Percentiles rank a stretch among this genome's conserved stretches.
phyloP scores from a whole-genome alignment of 2,329 filamentous ascomycete genomes.

The Chaetothyriales sp. region DNA sequence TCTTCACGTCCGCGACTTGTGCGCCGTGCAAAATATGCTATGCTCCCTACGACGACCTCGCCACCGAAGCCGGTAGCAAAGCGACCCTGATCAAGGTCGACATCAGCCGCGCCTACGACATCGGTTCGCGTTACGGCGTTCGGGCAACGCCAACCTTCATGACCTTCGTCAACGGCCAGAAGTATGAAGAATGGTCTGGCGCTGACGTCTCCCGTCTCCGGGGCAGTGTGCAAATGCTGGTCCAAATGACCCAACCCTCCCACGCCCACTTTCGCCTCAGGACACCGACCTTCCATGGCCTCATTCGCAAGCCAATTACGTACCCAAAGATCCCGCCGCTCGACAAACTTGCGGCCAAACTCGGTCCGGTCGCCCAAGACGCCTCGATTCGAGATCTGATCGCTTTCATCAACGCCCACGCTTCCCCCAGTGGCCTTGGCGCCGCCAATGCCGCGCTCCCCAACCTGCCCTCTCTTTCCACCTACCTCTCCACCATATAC shows the following conservation, averaged over 20 bases:
- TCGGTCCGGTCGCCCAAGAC: conserved; percentile 49
- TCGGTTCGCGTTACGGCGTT: conserved; percentile 53
- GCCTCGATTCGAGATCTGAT: conserved; percentile 51
- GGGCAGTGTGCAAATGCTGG: conserved; percentile 57
- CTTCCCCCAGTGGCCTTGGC: conserved; percentile 2
- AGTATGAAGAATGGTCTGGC: conserved; percentile 69
- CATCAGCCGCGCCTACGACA: conserved; percentile 52
- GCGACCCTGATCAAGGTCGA: conserved; percentile 67
- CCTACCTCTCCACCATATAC: conserved; percentile 45
- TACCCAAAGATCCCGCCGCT: conserved; percentile 72
- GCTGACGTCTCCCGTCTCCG: conserved; percentile 56
- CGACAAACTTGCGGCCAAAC: conserved; percentile 65
- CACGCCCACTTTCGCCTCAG: conserved; percentile 63
- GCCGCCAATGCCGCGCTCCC: conserved; percentile 58
- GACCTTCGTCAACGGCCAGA: conserved; percentile 62
- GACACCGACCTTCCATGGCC: conserved; percentile 55
- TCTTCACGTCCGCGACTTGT: conserved; percentile 85
- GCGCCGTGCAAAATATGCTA: conserved; percentile 73
- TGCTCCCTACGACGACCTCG: conserved; percentile 66
- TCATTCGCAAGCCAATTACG: conserved; percentile 52
- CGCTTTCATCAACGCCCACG: conserved; percentile 54
- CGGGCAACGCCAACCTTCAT: conserved; percentile 77
- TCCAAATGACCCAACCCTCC: conserved; percentile 59
- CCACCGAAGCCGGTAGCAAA: conserved; percentile 54
- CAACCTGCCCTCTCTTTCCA: conserved; percentile 51